phyloP scores from a whole-genome alignment of 2,329 filamentous ascomycete genomes.

The Sclerotinia spermophila region DNA sequence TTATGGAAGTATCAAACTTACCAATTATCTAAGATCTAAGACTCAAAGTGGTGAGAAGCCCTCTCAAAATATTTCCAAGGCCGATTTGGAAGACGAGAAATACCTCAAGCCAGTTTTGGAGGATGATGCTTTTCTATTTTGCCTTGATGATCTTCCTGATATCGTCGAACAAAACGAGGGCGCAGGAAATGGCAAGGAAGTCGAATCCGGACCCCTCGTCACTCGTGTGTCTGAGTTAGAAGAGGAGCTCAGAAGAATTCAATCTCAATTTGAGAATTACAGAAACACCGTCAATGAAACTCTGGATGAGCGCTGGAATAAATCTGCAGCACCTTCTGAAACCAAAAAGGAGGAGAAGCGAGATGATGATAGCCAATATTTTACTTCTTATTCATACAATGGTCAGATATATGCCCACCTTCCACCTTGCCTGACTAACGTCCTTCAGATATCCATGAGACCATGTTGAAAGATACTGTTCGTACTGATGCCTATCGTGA shows the following conservation, averaged over 20 bases:
- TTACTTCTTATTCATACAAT: constrained; percentile 64
- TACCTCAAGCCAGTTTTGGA: constrained; percentile 82
- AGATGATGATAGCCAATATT: constrained; percentile 58
- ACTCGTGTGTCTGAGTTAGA: constrained; percentile 40
- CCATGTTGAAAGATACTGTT: constrained; percentile 87
- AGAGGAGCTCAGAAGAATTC: constrained; percentile 39
- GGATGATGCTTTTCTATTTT: constrained; percentile 85
- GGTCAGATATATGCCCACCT: constrained; percentile 41
- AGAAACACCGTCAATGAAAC: constrained; percentile 40
- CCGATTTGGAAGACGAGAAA: constrained; percentile 69
- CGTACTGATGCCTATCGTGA: constrained; percentile 91
- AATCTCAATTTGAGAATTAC: constrained; percentile 42
- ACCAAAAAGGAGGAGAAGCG: constrained; percentile 37
- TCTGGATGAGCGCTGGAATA: constrained; percentile 41
- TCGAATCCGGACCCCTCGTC: constrained; percentile 31
- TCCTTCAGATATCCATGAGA: constrained; percentile 79
- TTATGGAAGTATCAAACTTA: constrained; percentile 67
- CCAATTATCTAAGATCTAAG: constrained; percentile 60
- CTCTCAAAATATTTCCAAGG: constrained; percentile 50
- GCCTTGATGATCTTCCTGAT: constrained; percentile 72
- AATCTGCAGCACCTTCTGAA: constrained; percentile 32
- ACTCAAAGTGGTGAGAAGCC: constrained; percentile 44
- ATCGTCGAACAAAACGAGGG: constrained; percentile 35
- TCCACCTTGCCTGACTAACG: constrained; percentile 17
- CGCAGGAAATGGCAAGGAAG: constrained; percentile 31